These are phyloP conservation scores for Corchorus olitorius DNA, from an alignment of 345 rosid species.

Conservation along the genomic window DNA sequence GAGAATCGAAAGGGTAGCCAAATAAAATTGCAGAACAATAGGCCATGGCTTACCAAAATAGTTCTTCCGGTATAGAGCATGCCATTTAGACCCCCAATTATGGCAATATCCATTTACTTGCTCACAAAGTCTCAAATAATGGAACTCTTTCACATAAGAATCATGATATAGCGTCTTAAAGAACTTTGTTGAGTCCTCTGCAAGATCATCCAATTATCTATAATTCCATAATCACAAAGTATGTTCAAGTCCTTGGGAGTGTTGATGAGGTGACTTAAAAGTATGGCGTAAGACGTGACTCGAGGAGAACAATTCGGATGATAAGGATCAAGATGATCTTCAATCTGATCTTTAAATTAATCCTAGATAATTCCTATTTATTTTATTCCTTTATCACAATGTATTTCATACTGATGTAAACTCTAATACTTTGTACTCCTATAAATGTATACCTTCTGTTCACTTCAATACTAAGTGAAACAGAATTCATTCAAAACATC, in stretches of 20 bases:
- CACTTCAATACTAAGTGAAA: no score
- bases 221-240: neutral
- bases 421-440: no score
- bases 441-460: no score
- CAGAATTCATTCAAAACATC: no score
- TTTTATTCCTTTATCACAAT: no score
- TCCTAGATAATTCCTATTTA: no score
- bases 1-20: neutral
- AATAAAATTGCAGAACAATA: neutral
- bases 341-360: no score
- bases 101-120: constrained; percentile 7
- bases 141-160: constrained; percentile 1
- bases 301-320: neutral
- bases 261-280: constrained; percentile 23
- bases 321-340: no score
- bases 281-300: constrained; percentile 22
- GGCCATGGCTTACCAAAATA: constrained; percentile 20
- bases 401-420: no score
- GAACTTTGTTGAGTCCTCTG: constrained; percentile 23
- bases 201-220: neutral
- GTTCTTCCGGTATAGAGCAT: constrained; percentile 3
- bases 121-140: neutral
- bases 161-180: constrained; percentile 27
- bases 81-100: neutral
- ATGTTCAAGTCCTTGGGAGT: constrained; percentile 15